These are phyloP conservation scores for Teratosphaeriaceae sp. DNA, from an alignment of 2,329 filamentous ascomycete species.

Conservation along the genomic window DNA sequence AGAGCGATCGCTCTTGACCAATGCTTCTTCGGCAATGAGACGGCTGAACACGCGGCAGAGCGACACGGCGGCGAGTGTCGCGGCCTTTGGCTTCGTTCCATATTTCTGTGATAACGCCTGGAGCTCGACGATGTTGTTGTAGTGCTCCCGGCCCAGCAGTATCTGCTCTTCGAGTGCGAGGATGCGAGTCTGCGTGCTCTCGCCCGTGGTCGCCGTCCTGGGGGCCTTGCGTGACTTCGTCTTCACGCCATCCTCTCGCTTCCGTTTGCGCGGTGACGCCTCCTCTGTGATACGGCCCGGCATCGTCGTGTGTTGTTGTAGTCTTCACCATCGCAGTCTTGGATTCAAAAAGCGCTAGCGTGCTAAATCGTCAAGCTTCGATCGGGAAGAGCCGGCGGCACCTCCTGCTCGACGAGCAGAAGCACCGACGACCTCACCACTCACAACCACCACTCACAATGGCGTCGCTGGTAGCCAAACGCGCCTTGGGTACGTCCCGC, in stretches of 20 bases:
- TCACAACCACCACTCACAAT: conserved; percentile 60
- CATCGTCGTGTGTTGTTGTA: conserved; percentile 24
- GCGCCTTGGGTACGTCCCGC: conserved; percentile 76
- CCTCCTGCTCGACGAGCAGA: conserved; percentile 1
- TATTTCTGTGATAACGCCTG: conserved; percentile 48
- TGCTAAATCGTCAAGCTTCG: no score
- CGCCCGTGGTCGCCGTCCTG: conserved; percentile 28
- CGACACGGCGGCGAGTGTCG: conserved; percentile 61
- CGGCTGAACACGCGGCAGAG: conserved; percentile 82
- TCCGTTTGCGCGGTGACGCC: conserved; percentile 36
- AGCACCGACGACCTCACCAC: neutral
- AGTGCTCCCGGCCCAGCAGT: conserved; percentile 77
- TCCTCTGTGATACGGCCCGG: conserved; percentile 23
- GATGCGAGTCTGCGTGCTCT: conserved; percentile 57
- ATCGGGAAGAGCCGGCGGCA: no score
- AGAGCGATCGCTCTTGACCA: conserved; percentile 58
- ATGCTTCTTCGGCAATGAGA: conserved; percentile 64
- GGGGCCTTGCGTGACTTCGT: conserved; percentile 29
- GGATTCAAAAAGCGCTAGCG: conserved; percentile 3
- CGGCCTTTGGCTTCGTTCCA: conserved; percentile 47
- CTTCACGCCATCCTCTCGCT: conserved; percentile 27
- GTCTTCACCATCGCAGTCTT: neutral
- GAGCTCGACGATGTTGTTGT: conserved; percentile 79
- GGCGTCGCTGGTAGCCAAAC: conserved; percentile 96
- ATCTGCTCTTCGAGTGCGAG: conserved; percentile 73